Conservation (phyloP, 208 protist genomes). For the Crithidia fasciculata region DNA sequence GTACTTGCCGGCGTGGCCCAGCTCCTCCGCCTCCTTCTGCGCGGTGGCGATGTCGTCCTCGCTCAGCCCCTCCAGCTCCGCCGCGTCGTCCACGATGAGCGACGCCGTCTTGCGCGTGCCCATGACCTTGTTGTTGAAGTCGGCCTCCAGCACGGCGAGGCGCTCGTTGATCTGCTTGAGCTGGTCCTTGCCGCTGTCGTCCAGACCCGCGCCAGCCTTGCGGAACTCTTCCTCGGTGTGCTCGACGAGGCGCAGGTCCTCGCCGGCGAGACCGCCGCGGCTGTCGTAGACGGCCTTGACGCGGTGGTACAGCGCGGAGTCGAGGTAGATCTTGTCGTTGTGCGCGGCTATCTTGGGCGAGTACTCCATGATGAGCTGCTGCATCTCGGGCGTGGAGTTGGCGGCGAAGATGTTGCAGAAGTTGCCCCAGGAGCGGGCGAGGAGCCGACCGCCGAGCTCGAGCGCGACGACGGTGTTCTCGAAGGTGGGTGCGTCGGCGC, state of each 20-base stretch:
- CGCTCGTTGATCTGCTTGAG: conserved; percentile 51
- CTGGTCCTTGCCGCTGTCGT: conserved; percentile 37
- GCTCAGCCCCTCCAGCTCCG: conserved; percentile 47
- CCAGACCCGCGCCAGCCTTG: conserved; percentile 46
- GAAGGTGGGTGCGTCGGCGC: conserved; percentile 40
- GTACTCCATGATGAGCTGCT: conserved; percentile 47
- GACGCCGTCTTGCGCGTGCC: conserved; percentile 32
- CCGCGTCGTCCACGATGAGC: conserved; percentile 42
- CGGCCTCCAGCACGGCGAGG: conserved; percentile 38
- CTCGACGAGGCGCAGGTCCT: conserved; percentile 50
- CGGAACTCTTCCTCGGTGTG: conserved; percentile 41
- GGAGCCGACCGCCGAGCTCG: conserved; percentile 37
- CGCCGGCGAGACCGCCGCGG: conserved; percentile 37
- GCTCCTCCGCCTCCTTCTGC: conserved; percentile 37
- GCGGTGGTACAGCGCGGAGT: conserved; percentile 49
- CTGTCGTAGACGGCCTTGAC: conserved; percentile 51
- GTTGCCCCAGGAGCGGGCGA: conserved; percentile 23
- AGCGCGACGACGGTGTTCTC: conserved; percentile 60
- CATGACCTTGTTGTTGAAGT: conserved; percentile 49
- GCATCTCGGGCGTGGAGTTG: conserved; percentile 48
- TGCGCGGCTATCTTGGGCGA: conserved; percentile 41
- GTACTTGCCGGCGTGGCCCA: conserved; percentile 48
- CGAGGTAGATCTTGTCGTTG: conserved; percentile 51
- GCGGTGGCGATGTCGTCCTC: conserved; percentile 39
- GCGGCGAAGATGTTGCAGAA: conserved; percentile 51